These are phyloP conservation scores for Phytophthora podocarpi DNA, from an alignment of 352 stramenopile genomes.

Conservation along the genomic window DNA sequence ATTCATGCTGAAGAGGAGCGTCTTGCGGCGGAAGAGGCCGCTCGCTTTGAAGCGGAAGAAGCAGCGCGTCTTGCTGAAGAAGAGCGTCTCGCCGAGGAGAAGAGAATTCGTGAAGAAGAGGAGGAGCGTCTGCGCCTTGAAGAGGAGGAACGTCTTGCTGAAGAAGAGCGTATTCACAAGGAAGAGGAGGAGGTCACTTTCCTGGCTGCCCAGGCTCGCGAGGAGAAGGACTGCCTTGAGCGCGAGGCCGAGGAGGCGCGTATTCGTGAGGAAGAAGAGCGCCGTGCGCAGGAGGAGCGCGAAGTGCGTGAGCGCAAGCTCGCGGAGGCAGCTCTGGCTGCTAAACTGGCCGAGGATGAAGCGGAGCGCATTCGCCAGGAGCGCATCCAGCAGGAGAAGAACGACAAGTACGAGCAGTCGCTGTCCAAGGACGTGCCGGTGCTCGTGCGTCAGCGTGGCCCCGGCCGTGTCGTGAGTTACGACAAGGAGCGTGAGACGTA, in stretches of 20 bases:
- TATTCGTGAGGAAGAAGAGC: slow-evolving; percentile 39
- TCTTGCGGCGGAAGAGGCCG: slow-evolving; percentile 34
- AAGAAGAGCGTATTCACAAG: slow-evolving; percentile 30
- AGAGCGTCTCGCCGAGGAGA: slow-evolving; percentile 3
- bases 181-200: slow-evolving; percentile 26
- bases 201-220: slow-evolving; percentile 14
- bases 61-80: slow-evolving; percentile 34
- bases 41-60: slow-evolving; percentile 33
- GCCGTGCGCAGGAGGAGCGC: slow-evolving; percentile 36
- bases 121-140: slow-evolving; percentile 35
- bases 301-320: slow-evolving; percentile 49
- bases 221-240: slow-evolving; percentile 35
- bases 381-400: slow-evolving; percentile 68
- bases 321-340: slow-evolving; percentile 47
- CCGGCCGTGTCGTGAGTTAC: slow-evolving; percentile 76
- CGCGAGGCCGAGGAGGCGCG: slow-evolving; percentile 36
- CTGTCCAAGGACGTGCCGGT: slow-evolving; percentile 88
- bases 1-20: slow-evolving; percentile 32
- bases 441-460: slow-evolving; percentile 72
- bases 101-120: slow-evolving; percentile 30
- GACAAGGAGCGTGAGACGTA: slow-evolving; percentile 84
- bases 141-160: slow-evolving; percentile 32
- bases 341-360: slow-evolving; percentile 45
- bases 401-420: slow-evolving; percentile 86
- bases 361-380: slow-evolving; percentile 55